Evolutionary conservation across 1,139 yeast genomes (phyloP).

Genomic region (Petasospora fabianii): DNA sequence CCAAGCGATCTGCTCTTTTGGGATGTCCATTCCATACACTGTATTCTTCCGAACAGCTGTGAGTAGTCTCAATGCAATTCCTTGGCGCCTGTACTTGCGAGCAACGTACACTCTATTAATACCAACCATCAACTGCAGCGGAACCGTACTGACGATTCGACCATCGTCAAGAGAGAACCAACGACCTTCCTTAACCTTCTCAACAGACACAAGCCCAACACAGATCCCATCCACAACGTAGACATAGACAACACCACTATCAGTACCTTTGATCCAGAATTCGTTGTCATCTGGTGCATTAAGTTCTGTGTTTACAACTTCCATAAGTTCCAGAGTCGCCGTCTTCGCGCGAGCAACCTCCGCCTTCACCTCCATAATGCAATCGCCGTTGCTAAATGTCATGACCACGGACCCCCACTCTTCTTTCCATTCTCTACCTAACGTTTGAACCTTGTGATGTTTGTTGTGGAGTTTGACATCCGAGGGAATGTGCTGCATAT

Average conservation of each 20-base stretch:
- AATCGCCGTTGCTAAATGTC: slow-evolving; percentile 9
- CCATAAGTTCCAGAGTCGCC: slow-evolving; percentile 37
- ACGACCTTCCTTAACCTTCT: slow-evolving; percentile 32
- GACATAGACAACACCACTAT: slow-evolving; percentile 45
- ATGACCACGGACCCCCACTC: slow-evolving; percentile 27
- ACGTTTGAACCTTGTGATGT: slow-evolving; percentile 44
- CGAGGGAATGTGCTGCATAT: slow-evolving; percentile 38
- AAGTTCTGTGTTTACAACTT: slow-evolving; percentile 55
- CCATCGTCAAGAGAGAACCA: slow-evolving; percentile 46
- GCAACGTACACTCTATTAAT: slow-evolving; percentile 65
- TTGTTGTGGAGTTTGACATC: slow-evolving; percentile 47
- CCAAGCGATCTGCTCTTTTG: slow-evolving; percentile 50
- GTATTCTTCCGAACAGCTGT: slow-evolving; percentile 38
- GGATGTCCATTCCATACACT: slow-evolving; percentile 49
- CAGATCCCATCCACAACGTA: slow-evolving; percentile 39
- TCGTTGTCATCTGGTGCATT: slow-evolving; percentile 54
- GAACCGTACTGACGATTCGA: slow-evolving; percentile 24
- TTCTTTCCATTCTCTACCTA: slow-evolving; percentile 44
- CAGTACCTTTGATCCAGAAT: slow-evolving; percentile 40
- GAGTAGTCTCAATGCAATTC: slow-evolving; percentile 45
- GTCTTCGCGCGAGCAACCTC: slow-evolving; percentile 28
- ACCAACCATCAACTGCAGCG: slow-evolving; percentile 38
- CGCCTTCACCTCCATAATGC: slow-evolving; percentile 31
- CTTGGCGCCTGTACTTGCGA: slow-evolving; percentile 48
- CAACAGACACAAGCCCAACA: slow-evolving; percentile 50